These are phyloP conservation scores for Elsinoe perseae DNA, from an alignment of 2,329 filamentous ascomycete genomes.

Conservation along the genomic window DNA sequence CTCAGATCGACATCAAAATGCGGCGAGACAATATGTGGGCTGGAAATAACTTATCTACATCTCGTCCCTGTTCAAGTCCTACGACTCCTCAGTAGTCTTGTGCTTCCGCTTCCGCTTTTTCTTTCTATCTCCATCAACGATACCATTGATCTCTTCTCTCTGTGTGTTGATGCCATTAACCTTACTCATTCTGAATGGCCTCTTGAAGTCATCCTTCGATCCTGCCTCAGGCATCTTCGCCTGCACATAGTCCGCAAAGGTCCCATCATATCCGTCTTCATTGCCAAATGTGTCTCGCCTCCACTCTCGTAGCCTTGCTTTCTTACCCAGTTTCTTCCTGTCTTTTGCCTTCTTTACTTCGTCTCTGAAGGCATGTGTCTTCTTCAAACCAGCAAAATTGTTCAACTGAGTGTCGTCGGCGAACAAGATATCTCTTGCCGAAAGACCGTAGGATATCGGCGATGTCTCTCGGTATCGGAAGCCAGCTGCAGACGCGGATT, in stretches of 20 bases:
- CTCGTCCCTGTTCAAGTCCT: too few species aligned
- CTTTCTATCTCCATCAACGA: conserved; percentile 7
- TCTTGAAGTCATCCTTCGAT: conserved; percentile 20
- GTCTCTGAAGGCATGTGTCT: conserved; percentile 83
- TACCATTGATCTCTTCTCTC: neutral
- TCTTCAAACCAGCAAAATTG: conserved; percentile 87
- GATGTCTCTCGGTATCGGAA: conserved; percentile 96
- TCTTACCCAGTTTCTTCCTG: conserved; percentile 83
- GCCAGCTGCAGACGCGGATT: conserved; percentile 42
- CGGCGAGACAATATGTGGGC: too few species aligned
- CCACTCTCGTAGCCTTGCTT: conserved; percentile 84
- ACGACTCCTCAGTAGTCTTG: neutral
- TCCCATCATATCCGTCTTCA: conserved; percentile 44
- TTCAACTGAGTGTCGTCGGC: conserved; percentile 81
- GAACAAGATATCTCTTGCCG: conserved; percentile 81
- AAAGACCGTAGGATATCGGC: conserved; percentile 82
- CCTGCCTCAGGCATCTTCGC: conserved; percentile 21
- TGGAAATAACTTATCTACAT: too few species aligned
- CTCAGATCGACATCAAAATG: too few species aligned
- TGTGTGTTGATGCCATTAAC: neutral
- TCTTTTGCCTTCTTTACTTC: conserved; percentile 82
- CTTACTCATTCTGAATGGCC: neutral
- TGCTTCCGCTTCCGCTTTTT: conserved; percentile 8
- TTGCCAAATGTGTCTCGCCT: conserved; percentile 59
- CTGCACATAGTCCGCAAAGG: conserved; percentile 33